Evolutionary conservation across 1,284 basidiomycete species (phyloP), one percentile per base, ranked within the genome.

Genomic region (Cystobasidiaceae sp.): DNA sequence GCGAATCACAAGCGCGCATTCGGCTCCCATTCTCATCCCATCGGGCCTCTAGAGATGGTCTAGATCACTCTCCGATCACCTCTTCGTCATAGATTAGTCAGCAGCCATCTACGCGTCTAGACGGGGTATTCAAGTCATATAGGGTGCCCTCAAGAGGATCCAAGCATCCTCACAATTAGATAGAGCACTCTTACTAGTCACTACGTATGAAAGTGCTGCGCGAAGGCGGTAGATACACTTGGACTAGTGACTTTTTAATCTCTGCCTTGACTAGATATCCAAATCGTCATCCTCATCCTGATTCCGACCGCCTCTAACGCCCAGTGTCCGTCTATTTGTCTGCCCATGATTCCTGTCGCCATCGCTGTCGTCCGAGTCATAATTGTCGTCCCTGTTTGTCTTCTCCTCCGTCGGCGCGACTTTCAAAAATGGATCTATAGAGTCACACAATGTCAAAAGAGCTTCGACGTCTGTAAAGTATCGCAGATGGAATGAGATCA

Each of bases 351-450:
- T 30, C 59, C 56, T 65, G 15, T 71, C 70, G 56, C 61, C 67
- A 9, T 70, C 68, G 50, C 68, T 70, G 34, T 65, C 63, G 19
- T 68, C 68, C 21, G 54, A 51, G 17, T 61, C 65, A 1, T 71
- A 70, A 11, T 65, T 54, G n/a, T 63, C 59, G 8, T 39, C 33
- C 32, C 28, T 51, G 45, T 3, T 9, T 5, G 23, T 13, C 25
- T 51, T 39, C 57, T 51, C 8, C 45, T 60, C 33, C 9, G 61
- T 60, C 4, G 65, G 27, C 13, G 67, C 70, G 52, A 69, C 66
- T 21, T 73, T 73, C 58, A 70, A 63, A 55, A 69, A 64, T 8
- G 71, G 70, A 33, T 73, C 71, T 66, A 71, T 68, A 5, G 68
- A 68, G 21, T 71, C 68, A 68, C 71, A 73, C 23, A 71, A 65